These are phyloP conservation scores for Coemansia sp. DNA, from an alignment of 192 early-diverging fungal species.

Conservation along the genomic window DNA sequence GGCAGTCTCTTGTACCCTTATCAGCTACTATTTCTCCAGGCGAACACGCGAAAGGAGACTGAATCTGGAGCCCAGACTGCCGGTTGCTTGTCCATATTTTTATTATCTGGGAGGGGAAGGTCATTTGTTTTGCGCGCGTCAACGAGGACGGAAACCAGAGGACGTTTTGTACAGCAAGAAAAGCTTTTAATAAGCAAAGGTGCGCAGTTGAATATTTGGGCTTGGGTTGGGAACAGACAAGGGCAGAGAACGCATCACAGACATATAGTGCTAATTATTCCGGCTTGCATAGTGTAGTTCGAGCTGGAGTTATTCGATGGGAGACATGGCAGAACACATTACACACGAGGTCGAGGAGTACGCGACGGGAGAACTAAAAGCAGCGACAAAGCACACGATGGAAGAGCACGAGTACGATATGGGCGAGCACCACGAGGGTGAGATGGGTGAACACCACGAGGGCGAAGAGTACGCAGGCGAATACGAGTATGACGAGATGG, in stretches of 20 bases:
- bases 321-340: constrained; percentile 20
- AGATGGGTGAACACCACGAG: constrained; percentile 7
- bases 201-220: background rate
- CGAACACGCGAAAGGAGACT: background rate
- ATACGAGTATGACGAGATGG: constrained; percentile 44
- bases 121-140: background rate
- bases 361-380: background rate
- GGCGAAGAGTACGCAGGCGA: constrained; percentile 27
- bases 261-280: constrained; percentile 1
- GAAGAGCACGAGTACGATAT: constrained; percentile 23
- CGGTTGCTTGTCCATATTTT: background rate
- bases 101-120: background rate
- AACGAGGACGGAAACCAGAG: background rate
- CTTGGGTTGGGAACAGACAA: background rate
- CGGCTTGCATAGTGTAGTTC: background rate
- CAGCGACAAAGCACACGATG: constrained; percentile 3
- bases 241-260: background rate
- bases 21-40: background rate
- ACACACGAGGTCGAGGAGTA: constrained; percentile 4
- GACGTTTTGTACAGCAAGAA: background rate
- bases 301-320: background rate
- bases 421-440: constrained; percentile 21
- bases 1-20: background rate
- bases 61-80: background rate
- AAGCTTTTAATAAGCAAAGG: background rate